Conservation (phyloP, 768 basidiomycete species). For the Suillus weaverae region DNA sequence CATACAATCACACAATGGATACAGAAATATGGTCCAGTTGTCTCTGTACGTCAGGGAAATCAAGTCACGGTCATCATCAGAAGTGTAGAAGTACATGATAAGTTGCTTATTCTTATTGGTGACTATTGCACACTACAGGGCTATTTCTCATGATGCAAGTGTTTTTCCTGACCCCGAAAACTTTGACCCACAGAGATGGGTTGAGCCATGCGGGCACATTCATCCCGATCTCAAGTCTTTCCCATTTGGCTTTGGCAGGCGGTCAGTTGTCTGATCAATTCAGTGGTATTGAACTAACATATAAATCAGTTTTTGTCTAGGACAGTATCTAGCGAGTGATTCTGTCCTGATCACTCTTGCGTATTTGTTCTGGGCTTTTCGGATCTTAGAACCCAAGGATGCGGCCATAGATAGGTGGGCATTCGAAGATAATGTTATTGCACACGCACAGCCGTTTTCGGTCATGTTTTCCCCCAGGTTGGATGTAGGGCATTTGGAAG, state of each 20-base stretch:
- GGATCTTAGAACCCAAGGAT: slow-evolving; percentile 43
- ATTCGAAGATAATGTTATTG: slow-evolving; percentile 56
- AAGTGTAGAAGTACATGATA: slow-evolving; percentile 17
- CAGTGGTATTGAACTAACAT: neutral
- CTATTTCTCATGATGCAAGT: slow-evolving; percentile 50
- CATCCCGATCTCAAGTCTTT: slow-evolving; percentile 48
- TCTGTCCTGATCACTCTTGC: slow-evolving; percentile 65
- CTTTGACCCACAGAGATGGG: slow-evolving; percentile 61
- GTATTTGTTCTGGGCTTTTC: slow-evolving; percentile 63
- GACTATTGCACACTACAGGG: slow-evolving; percentile 29
- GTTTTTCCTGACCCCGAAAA: slow-evolving; percentile 51
- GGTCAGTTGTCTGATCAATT: slow-evolving; percentile 17
- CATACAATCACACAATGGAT: slow-evolving; percentile 40
- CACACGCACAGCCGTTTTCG: slow-evolving; percentile 57
- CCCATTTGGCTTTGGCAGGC: slow-evolving; percentile 54
- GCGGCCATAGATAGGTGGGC: slow-evolving; percentile 57
- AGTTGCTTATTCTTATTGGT: slow-evolving; percentile 1
- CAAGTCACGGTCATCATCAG: slow-evolving; percentile 26
- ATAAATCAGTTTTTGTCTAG: slow-evolving; percentile 52
- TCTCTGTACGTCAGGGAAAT: slow-evolving; percentile 24
- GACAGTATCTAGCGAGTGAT: slow-evolving; percentile 43
- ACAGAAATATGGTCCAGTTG: slow-evolving; percentile 26
- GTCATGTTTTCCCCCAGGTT: slow-evolving; percentile 50
- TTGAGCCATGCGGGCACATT: slow-evolving; percentile 41
- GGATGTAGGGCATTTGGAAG: slow-evolving; percentile 1